These are phyloP conservation scores for Cardamine chenopodiifolia DNA, from an alignment of 345 rosid genomes.

Conservation along the genomic window DNA sequence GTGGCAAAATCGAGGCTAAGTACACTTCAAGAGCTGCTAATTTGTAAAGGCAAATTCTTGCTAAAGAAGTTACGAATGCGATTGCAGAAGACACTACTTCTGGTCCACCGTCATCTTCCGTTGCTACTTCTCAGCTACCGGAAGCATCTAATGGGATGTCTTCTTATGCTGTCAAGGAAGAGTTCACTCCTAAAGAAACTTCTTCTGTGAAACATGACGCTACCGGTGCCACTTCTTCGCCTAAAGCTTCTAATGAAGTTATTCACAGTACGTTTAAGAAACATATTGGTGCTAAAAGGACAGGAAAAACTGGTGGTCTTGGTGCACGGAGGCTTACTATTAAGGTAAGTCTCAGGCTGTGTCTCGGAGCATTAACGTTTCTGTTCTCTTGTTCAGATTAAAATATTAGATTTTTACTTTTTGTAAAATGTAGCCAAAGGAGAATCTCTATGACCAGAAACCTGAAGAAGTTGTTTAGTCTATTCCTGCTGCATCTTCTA, in stretches of 20 bases:
- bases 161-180: conserved; percentile 42
- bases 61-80: conserved; percentile 53
- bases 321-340: conserved; percentile 79
- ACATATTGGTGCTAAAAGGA: conserved; percentile 70
- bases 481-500: conserved; percentile 35
- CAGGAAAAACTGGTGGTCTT: conserved; percentile 73
- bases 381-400: background rate
- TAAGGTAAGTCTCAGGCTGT: conserved; percentile 44
- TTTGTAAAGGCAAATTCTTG: conserved; percentile 67
- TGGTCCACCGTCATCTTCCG: conserved; percentile 50
- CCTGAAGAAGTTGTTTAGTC: conserved; percentile 45
- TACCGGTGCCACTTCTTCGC: conserved; percentile 47
- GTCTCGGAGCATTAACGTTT: background rate
- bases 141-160: conserved; percentile 56
- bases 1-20: conserved; percentile 77
- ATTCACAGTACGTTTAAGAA: conserved; percentile 58
- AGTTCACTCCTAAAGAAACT: conserved; percentile 29
- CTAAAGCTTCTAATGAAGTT: conserved; percentile 52
- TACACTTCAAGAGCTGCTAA: conserved; percentile 89
- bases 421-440: conserved; percentile 60
- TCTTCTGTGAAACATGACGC: conserved; percentile 38
- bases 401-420: too few species aligned
- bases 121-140: conserved; percentile 46
- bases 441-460: conserved; percentile 73
- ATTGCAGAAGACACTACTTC: conserved; percentile 54